A percentile compares a stretch with the other conserved stretches of the same genome.
Conservation (phyloP, 2,329 filamentous ascomycete genomes). For the Trichophyton mentagrophytes region DNA sequence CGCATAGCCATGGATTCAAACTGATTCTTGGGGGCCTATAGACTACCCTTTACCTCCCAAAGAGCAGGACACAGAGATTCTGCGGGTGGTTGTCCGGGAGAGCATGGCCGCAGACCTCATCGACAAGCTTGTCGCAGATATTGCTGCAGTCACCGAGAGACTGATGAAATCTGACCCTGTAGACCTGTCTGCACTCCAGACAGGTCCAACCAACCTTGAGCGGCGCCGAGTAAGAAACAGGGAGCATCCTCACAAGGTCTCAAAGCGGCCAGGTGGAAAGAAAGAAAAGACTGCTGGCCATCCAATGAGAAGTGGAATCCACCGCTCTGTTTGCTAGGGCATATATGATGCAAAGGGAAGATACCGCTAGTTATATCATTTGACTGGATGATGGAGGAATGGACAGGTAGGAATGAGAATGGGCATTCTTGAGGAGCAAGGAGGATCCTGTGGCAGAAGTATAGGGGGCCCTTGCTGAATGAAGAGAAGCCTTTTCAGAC, state of each 20-base stretch:
- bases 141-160: slow-evolving; percentile 47
- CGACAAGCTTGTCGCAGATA: slow-evolving; percentile 49
- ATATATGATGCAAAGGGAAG: not conserved
- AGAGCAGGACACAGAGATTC: slow-evolving; percentile 50
- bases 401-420: no score
- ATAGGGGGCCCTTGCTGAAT: no score
- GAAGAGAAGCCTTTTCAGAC: no score
- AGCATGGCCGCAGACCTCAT: slow-evolving; percentile 56
- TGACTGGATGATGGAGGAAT: not conserved
- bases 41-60: slow-evolving; percentile 53
- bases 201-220: slow-evolving; percentile 28
- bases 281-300: not conserved
- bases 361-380: no score
- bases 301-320: not conserved
- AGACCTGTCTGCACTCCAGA: slow-evolving; percentile 41
- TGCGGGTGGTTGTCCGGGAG: slow-evolving; percentile 55
- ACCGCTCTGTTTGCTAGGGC: not conserved
- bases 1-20: not conserved
- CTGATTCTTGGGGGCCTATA: slow-evolving; percentile 14
- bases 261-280: not conserved
- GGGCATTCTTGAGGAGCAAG: no score
- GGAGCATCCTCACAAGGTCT: not conserved
- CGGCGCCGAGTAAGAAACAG: slow-evolving; percentile 19
- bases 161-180: slow-evolving; percentile 43
- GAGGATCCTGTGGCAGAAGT: no score